Conservation (phyloP, 164 flowering plant genomes). For the Vitis amurensis region DNA sequence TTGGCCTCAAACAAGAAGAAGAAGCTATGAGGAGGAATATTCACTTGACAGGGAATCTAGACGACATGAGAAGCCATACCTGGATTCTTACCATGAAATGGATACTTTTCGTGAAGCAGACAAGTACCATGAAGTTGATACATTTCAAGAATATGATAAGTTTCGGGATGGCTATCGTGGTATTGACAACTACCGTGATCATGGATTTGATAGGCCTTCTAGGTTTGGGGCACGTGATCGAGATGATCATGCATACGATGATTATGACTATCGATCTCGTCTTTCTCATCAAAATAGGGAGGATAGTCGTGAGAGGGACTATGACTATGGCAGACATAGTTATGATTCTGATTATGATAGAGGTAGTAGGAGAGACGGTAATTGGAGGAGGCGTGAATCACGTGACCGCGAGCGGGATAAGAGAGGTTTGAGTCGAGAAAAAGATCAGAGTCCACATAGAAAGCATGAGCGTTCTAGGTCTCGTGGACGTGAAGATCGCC, state of each 20-base stretch:
- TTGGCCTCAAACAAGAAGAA: slow-evolving; percentile 78
- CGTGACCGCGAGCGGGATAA: slow-evolving; percentile 78
- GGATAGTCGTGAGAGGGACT: slow-evolving; percentile 84
- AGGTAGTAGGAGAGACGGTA: slow-evolving; percentile 68
- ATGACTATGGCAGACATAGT: slow-evolving; percentile 65
- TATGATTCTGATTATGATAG: slow-evolving; percentile 92
- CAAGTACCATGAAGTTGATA: slow-evolving; percentile 45
- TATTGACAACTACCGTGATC: slow-evolving; percentile 50
- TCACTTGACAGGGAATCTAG: slow-evolving; percentile 67
- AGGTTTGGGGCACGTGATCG: slow-evolving; percentile 72
- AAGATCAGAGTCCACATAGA: slow-evolving; percentile 70
- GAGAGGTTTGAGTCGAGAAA: slow-evolving; percentile 66
- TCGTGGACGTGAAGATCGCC: slow-evolving; percentile 69
- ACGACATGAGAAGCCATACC: slow-evolving; percentile 67
- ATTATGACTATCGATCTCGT: slow-evolving; percentile 65
- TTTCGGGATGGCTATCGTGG: slow-evolving; percentile 52
- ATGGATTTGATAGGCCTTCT: slow-evolving; percentile 59
- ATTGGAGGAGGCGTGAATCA: slow-evolving; percentile 76
- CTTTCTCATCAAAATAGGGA: slow-evolving; percentile 60
- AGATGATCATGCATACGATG: slow-evolving; percentile 68
- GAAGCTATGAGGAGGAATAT: slow-evolving; percentile 77
- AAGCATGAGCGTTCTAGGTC: slow-evolving; percentile 61
- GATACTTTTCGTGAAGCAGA: slow-evolving; percentile 51
- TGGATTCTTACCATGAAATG: slow-evolving; percentile 53
- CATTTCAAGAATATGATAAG: slow-evolving; percentile 51